Evolutionary conservation across 2,329 filamentous ascomycete species (phyloP).

Genomic region (Phaeoacremonium minimum): DNA sequence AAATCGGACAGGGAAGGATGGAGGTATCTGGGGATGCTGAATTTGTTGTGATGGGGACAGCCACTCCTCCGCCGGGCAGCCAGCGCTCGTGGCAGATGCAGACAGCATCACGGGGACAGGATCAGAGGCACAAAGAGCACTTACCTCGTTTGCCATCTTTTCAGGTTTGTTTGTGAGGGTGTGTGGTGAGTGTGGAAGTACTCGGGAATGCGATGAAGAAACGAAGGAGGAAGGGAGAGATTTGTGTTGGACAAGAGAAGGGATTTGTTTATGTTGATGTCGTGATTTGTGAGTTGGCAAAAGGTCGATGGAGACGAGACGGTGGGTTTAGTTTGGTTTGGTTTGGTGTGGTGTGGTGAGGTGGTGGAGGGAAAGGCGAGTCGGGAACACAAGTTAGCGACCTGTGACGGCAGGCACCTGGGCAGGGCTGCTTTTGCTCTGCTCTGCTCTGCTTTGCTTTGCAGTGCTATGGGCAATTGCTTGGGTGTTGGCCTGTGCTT

Average conservation of each 20-base stretch:
- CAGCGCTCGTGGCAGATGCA: neutral
- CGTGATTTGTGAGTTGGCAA: neutral
- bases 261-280: neutral
- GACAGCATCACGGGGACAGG: neutral
- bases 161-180: conserved; percentile 8
- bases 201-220: conserved; percentile 8
- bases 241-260: conserved; percentile 4
- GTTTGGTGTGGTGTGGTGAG: too few relatives aligned
- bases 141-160: conserved; percentile 25
- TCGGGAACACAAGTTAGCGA: too few relatives aligned
- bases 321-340: too few relatives aligned
- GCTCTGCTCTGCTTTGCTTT: too few relatives aligned
- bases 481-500: too few relatives aligned
- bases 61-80: too few relatives aligned
- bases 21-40: too few relatives aligned
- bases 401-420: too few relatives aligned
- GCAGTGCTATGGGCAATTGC: too few relatives aligned
- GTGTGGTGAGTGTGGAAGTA: too few relatives aligned
- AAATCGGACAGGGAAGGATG: neutral
- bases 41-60: too few relatives aligned
- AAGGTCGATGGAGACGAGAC: neutral
- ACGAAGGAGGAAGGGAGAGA: conserved; percentile 6
- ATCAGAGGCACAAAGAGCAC: conserved; percentile 6
- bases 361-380: neutral
- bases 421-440: too few relatives aligned